Base-by-base conservation (phyloP, 805 yeast genomes). In the Ogataea haglerorum region DNA sequence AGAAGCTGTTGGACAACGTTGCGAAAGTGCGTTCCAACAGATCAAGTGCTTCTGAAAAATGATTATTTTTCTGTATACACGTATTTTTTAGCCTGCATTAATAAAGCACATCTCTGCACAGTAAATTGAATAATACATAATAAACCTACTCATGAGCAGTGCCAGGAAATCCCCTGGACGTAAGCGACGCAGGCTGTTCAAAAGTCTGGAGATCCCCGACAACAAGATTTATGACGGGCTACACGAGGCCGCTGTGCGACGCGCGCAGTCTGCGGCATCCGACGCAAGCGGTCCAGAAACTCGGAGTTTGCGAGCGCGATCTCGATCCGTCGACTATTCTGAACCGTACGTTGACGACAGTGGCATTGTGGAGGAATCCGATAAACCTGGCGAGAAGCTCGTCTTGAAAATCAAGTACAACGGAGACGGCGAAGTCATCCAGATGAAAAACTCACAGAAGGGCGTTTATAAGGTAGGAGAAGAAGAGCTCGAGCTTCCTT, bases 1-100 rank as follows among this genome's bases (percentile, higher is more conserved):
- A 84, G 47, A 81, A 80, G 56, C 62, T 84, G 34, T 66, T 84
- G 54, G 81, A 82, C 51, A 82, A 82, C 52, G 79, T 84, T 22
- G 78, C 81, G 19, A 67, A 78, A 36, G 85, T 78, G 10, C 68
- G 87, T 48, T 77, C 82, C 2, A 79, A 76, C 48, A 68, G 51
- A 17, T 50, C 54, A 1, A 45, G 34, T 30, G 38, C 21, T 15
- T 48, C 53, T 6, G 53, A 46, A 21, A 46, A 44, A 29, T 38
- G 24, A 38, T 28, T 27, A 12, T 24, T 24, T 24, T 24, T 24
- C n/a, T 24, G 6, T 24, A 24, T 16, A 31, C 19, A 38, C 15
- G n/a, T 17, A 19, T 14, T 26, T 22, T 30, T 14, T 17, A 32
- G 41, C 41, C 18, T 38, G 16, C 17, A 22, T 18, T 26, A 32